Conservation (phyloP, 371 early-diverging fungal species). For the Saksenaea oblongispora region DNA sequence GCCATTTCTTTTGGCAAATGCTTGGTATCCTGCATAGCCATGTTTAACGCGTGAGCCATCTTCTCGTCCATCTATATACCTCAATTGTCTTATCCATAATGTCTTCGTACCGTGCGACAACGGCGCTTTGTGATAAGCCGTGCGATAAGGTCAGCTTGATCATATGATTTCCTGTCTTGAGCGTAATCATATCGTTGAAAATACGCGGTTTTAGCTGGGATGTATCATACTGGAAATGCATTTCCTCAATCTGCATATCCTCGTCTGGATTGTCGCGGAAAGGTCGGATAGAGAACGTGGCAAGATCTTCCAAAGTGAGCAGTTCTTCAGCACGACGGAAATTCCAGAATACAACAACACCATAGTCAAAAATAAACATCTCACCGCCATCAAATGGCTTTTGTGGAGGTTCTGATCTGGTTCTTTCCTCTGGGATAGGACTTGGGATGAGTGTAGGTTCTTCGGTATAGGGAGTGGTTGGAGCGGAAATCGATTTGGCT, state of each 20-base stretch:
- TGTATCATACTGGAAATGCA: constrained; percentile 86
- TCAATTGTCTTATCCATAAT: constrained; percentile 72
- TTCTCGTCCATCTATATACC: constrained; percentile 17
- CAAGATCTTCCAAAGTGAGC: constrained; percentile 73
- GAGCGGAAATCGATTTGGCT: constrained; percentile 8
- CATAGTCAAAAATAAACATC: constrained; percentile 89
- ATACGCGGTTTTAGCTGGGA: constrained; percentile 58
- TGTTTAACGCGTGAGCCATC: neutral
- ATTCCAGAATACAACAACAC: constrained; percentile 96
- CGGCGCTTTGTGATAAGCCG: constrained; percentile 69
- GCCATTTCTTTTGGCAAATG: constrained; percentile 55
- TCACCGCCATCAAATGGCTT: constrained; percentile 67
- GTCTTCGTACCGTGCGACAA: constrained; percentile 70
- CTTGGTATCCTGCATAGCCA: constrained; percentile 40
- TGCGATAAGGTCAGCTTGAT: constrained; percentile 75
- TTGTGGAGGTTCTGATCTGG: constrained; percentile 7
- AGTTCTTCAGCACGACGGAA: constrained; percentile 86
- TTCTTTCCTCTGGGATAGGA: neutral
- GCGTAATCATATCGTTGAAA: constrained; percentile 75
- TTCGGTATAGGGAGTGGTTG: constrained; percentile 4
- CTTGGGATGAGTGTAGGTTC: neutral
- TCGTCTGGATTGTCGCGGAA: constrained; percentile 56
- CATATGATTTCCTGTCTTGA: constrained; percentile 77
- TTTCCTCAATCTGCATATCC: constrained; percentile 90
- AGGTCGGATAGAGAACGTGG: constrained; percentile 47